Base-by-base conservation (phyloP, 163 green algal species). In the Scenedesmus sp. region DNA sequence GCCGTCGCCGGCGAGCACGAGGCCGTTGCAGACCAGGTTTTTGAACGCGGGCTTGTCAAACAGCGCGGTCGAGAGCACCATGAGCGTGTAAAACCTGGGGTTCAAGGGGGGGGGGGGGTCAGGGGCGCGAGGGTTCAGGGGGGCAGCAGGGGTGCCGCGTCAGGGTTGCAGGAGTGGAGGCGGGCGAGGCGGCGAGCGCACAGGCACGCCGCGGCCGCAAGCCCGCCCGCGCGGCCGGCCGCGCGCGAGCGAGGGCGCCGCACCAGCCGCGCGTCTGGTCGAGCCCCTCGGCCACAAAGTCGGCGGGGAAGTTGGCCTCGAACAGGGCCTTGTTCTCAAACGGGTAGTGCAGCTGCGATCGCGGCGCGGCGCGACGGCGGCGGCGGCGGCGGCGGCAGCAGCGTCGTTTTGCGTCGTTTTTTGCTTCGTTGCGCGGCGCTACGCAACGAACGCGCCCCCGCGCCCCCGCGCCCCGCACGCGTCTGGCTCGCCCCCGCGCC, bases 1-100 rank as follows among this genome's bases (percentile, higher is more conserved):
- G 71, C 96, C 96, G 83, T 99, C 95, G 7, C 88, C 83, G 9
- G 96, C 96, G 42, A 99, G 92, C 83, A 99, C 97, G 33, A 99
- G 87, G 18, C 97, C 97, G 84, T 98, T 99, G 91, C 96, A 99
- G 56, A 89, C 92, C 76, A 99, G 90, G 87, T 98, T 99, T 82
- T 97, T 96, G 90, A 99, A 99, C n/a, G 97, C 94, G 4, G 97
- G 96, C 79, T 95, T 95, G 86, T 97, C 94, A 85, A 99, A 99
- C 9, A 99, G 89, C 15, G 96, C 95, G n/a, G 96, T 99, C 36
- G 91, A 96, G 20, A 99, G 88, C 60, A 99, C 97, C 94, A 99
- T 99, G n/a, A 99, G 92, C 6, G 96, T 99, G 93, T 99, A 99
- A 88, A 99, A 99, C 94, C 82, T 86, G 57, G 57, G 26, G 29